These are phyloP conservation scores for Physcia stellaris DNA, from an alignment of 495 filamentous ascomycete genomes.

Conservation along the genomic window DNA sequence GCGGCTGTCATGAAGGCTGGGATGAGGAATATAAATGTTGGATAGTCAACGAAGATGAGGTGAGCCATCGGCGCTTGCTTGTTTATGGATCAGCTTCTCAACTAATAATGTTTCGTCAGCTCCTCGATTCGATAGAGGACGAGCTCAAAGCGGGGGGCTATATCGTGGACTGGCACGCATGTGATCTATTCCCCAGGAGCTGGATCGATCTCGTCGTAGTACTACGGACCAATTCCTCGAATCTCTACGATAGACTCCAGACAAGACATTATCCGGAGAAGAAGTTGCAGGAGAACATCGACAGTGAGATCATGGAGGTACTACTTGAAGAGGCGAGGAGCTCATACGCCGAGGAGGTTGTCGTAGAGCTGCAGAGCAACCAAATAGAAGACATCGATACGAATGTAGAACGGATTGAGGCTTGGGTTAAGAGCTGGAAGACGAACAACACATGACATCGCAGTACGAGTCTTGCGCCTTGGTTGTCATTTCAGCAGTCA, in stretches of 20 bases:
- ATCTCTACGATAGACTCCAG: conserved; percentile 74
- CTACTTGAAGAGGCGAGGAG: conserved; percentile 82
- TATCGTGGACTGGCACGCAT: conserved; percentile 97
- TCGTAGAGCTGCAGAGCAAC: conserved; percentile 82
- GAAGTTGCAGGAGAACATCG: conserved; percentile 92
- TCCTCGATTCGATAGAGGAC: conserved; percentile 81
- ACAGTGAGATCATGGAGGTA: conserved; percentile 95
- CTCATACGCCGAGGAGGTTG: conserved; percentile 72
- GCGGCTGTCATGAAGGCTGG: conserved; percentile 67
- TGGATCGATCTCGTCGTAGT: conserved; percentile 96
- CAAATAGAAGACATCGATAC: conserved; percentile 67
- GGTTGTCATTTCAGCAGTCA: too few species aligned
- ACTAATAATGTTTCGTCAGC: conserved; percentile 28
- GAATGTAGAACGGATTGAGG: conserved; percentile 72
- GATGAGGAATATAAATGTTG: conserved; percentile 75
- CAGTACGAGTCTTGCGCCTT: too few species aligned
- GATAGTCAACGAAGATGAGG: conserved; percentile 96
- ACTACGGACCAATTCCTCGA: conserved; percentile 60
- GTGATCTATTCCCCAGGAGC: conserved; percentile 84
- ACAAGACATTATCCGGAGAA: conserved; percentile 61
- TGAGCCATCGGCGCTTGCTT: conserved; percentile 16
- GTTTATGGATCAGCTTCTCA: conserved; percentile 6
- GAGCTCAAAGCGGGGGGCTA: conserved; percentile 67
- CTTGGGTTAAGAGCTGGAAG: conserved; percentile 78
- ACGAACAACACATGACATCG: too few species aligned